phyloP scores from a whole-genome alignment of 2,329 filamentous ascomycete genomes.

The Huntiella bhutanensis region DNA sequence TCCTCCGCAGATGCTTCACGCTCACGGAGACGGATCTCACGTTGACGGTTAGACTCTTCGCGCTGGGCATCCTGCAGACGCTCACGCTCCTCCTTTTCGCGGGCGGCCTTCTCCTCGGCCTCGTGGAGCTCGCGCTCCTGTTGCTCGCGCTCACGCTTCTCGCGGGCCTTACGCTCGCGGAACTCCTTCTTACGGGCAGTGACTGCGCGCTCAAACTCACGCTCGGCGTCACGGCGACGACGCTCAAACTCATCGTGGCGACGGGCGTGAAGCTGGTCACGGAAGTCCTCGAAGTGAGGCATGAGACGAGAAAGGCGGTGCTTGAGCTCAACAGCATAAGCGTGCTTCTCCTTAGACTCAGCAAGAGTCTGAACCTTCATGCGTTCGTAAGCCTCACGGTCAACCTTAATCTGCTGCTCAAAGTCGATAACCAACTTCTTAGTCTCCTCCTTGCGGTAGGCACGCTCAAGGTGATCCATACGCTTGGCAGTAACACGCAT shows the following conservation, averaged over 20 bases:
- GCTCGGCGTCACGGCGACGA: conserved; percentile 75
- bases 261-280: conserved; percentile 62
- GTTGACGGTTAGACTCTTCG: conserved; percentile 45
- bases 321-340: conserved; percentile 81
- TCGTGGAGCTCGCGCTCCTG: conserved; percentile 60
- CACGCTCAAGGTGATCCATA: conserved; percentile 90
- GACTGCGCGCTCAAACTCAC: conserved; percentile 85
- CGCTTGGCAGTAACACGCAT: conserved; percentile 85
- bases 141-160: conserved; percentile 72
- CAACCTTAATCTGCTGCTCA: conserved; percentile 58
- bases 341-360: conserved; percentile 75
- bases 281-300: conserved; percentile 67
- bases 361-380: conserved; percentile 58
- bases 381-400: conserved; percentile 63
- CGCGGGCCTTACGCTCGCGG: conserved; percentile 61
- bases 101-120: conserved; percentile 63
- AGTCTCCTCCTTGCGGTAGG: conserved; percentile 84
- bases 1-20: conserved; percentile 49
- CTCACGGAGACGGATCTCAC: conserved; percentile 46
- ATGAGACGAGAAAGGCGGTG: conserved; percentile 75
- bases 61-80: conserved; percentile 63
- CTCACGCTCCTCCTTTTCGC: conserved; percentile 73
- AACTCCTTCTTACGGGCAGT: conserved; percentile 72
- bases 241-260: conserved; percentile 92
- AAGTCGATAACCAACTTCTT: conserved; percentile 85